Conservation (phyloP, 208 protist species). For the Leptomonas pyrrhocoris region DNA sequence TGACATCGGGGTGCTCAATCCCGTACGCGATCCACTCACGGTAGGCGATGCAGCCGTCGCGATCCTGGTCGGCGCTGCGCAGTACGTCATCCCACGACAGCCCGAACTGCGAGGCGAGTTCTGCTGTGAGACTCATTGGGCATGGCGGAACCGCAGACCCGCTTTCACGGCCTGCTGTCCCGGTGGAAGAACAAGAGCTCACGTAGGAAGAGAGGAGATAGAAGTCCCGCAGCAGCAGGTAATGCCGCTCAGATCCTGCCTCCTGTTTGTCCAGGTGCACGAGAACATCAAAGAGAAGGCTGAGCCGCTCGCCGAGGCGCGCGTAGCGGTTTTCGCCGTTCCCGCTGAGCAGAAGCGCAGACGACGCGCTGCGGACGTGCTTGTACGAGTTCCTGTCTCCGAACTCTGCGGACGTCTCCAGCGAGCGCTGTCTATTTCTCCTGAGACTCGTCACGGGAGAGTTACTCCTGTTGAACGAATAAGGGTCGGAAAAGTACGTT, state of each 20-base stretch:
- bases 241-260: conserved; percentile 24
- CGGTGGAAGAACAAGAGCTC: background rate
- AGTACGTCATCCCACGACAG: conserved; percentile 40
- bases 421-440: background rate
- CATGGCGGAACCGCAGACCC: conserved; percentile 7
- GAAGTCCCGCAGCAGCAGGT: conserved; percentile 54
- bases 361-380: background rate
- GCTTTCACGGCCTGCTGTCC: conserved; percentile 12
- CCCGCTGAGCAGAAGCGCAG: conserved; percentile 16
- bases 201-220: conserved; percentile 32
- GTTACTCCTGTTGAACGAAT: background rate
- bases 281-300: conserved; percentile 30
- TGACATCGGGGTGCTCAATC: conserved; percentile 42
- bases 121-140: conserved; percentile 5
- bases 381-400: background rate
- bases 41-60: conserved; percentile 54
- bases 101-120: conserved; percentile 11
- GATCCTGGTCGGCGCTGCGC: conserved; percentile 50
- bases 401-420: background rate
- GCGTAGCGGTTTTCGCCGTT: conserved; percentile 5
- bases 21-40: conserved; percentile 60
- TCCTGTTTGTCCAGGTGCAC: conserved; percentile 26
- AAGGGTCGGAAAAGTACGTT: background rate
- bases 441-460: background rate
- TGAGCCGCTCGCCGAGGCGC: conserved; percentile 22